phyloP scores from a whole-genome alignment of 2,329 filamentous ascomycete species.

The Periconia macrospinosa region DNA sequence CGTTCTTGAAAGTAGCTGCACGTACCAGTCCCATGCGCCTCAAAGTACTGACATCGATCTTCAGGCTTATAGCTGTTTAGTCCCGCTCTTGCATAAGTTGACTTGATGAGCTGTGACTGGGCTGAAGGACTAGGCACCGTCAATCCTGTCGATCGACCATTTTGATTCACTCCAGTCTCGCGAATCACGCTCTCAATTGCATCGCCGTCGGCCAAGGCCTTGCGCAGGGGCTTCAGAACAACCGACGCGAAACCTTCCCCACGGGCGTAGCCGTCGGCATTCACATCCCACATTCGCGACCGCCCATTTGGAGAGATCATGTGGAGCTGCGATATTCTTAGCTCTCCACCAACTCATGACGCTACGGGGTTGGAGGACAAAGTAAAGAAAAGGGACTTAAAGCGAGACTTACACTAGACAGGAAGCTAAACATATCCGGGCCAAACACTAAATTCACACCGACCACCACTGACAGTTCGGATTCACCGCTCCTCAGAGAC shows the following conservation, averaged over 20 bases:
- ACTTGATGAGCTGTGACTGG: conserved; percentile 35
- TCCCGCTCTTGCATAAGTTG: conserved; percentile 1
- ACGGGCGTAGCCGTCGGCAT: conserved; percentile 21
- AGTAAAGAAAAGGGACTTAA: no score
- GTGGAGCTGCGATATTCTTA: neutral
- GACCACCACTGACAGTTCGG: conserved; percentile 26
- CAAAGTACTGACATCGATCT: conserved; percentile 34
- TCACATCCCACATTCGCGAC: conserved; percentile 25
- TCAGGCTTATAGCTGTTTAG: neutral
- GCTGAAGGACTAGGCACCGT: conserved; percentile 36
- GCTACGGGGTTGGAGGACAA: no score
- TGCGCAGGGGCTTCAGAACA: conserved; percentile 18
- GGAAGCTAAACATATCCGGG: neutral
- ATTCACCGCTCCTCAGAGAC: neutral
- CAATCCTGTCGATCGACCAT: conserved; percentile 25
- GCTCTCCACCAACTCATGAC: no score
- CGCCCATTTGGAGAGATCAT: conserved; percentile 15
- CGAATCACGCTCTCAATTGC: conserved; percentile 21
- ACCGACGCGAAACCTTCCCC: conserved; percentile 24
- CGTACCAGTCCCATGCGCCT: conserved; percentile 43
- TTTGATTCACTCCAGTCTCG: conserved; percentile 13
- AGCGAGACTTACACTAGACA: neutral
- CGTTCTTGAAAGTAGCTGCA: neutral
- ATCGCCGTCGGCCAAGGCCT: conserved; percentile 22
- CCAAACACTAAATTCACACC: neutral